phyloP scores from a whole-genome alignment of 176 grass and related monocot genomes.

The Ensete ventricosum region DNA sequence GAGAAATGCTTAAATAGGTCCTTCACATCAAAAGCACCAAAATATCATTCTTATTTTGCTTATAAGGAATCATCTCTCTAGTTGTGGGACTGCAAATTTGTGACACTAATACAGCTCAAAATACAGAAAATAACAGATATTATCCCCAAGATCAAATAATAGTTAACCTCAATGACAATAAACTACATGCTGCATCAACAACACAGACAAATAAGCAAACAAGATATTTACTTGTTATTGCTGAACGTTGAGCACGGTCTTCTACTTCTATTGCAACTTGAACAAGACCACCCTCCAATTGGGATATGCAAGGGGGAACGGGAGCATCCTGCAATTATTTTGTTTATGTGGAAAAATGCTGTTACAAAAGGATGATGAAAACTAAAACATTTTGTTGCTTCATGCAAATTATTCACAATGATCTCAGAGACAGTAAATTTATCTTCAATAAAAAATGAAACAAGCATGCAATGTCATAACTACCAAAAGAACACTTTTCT shows the following conservation, averaged over 20 bases:
- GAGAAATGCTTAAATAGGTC: not conserved
- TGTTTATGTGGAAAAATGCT: not conserved
- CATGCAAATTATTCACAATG: too few species aligned
- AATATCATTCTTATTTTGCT: not conserved
- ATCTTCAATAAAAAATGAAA: too few species aligned
- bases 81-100: not conserved
- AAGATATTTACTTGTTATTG: conserved; percentile 68
- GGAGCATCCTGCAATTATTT: conserved; percentile 65
- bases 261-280: conserved; percentile 99
- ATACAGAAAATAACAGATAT: too few species aligned
- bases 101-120: not conserved
- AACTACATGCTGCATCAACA: not conserved
- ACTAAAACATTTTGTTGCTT: too few species aligned
- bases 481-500: too few species aligned
- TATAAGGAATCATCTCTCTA: not conserved
- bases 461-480: too few species aligned
- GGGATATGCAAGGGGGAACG: conserved; percentile 87
- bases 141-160: too few species aligned
- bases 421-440: too few species aligned
- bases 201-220: not conserved
- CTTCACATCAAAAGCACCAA: not conserved
- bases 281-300: conserved; percentile 85
- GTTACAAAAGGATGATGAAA: not conserved
- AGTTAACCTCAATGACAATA: too few species aligned
- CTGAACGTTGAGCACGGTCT: conserved; percentile 88